A percentile compares a stretch with the other conserved stretches of the same genome.
phyloP scores from a whole-genome alignment of 2,329 filamentous ascomycete species.

The Nemania diffusa region DNA sequence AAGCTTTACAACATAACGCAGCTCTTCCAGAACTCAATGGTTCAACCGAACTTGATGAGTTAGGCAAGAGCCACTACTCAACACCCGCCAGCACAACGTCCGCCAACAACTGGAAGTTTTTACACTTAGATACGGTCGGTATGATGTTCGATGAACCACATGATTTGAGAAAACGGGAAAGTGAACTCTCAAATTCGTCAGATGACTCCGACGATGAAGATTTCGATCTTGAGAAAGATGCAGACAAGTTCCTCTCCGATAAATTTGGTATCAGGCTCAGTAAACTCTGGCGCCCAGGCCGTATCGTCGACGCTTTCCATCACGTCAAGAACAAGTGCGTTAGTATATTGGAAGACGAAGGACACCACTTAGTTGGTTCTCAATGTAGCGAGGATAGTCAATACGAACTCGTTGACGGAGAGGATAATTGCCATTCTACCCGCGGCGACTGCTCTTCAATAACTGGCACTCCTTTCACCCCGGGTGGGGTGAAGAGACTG shows the following conservation, averaged over 20 bases:
- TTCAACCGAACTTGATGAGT: neutral
- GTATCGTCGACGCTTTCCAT: constrained; percentile 30
- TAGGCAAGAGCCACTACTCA: neutral
- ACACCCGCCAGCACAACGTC: neutral
- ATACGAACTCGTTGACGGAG: constrained; percentile 12
- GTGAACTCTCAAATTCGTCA: neutral
- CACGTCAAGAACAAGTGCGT: constrained; percentile 27
- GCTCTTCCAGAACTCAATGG: neutral
- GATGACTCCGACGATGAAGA: constrained; percentile 1
- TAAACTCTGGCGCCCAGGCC: constrained; percentile 23
- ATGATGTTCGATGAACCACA: neutral
- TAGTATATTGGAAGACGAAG: constrained; percentile 32
- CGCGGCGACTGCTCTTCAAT: too few relatives aligned
- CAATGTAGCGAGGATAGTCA: constrained; percentile 3
- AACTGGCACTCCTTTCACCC: too few relatives aligned
- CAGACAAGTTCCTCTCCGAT: constrained; percentile 27
- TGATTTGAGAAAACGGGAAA: neutral
- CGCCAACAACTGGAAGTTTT: neutral
- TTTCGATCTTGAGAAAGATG: constrained; percentile 34
- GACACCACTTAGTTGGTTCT: constrained; percentile 17
- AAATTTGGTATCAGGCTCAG: constrained; percentile 33
- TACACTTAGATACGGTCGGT: neutral
- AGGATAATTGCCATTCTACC: too few relatives aligned
- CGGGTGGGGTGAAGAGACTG: too few relatives aligned
- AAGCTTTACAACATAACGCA: neutral